Evolutionary conservation across 1,284 basidiomycete species (phyloP).

Genomic region (Puccinia novopanici): DNA sequence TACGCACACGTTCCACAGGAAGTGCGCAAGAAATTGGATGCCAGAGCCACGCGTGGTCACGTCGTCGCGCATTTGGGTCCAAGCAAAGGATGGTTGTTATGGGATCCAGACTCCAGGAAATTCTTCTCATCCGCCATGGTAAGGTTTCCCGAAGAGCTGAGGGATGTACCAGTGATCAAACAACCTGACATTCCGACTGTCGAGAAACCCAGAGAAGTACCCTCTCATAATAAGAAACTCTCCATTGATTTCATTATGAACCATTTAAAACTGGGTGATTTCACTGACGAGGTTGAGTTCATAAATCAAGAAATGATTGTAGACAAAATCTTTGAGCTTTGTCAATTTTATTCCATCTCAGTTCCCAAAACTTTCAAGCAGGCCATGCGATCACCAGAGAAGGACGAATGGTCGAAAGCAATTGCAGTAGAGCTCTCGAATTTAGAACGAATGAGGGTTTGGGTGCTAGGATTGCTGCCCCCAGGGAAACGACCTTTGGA

Average conservation of each 20-base stretch:
- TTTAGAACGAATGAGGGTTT: not conserved
- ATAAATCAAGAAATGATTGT: not conserved
- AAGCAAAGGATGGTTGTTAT: no score
- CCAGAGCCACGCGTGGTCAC: not conserved
- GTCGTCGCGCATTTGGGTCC: not conserved
- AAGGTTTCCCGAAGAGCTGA: not conserved
- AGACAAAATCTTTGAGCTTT: not conserved
- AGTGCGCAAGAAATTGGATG: not conserved
- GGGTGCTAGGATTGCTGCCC: not conserved
- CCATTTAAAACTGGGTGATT: conserved; percentile 3
- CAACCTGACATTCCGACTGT: no score
- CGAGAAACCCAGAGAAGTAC: not conserved
- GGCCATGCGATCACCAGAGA: not conserved
- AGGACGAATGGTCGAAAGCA: not conserved
- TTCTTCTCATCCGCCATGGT: not conserved
- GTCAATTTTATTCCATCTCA: not conserved
- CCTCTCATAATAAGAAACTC: not conserved
- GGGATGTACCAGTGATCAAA: no score
- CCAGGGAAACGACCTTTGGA: not conserved
- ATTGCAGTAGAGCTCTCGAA: not conserved
- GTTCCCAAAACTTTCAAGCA: conserved; percentile 8
- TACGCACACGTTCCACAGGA: conserved; percentile 11
- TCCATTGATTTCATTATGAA: not conserved
- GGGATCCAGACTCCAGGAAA: not conserved
- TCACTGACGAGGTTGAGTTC: not conserved